Evolutionary conservation across 2,329 filamentous ascomycete species (phyloP), one percentile per base, ranked within the genome.

Genomic region (Neoarthrinium moseri): DNA sequence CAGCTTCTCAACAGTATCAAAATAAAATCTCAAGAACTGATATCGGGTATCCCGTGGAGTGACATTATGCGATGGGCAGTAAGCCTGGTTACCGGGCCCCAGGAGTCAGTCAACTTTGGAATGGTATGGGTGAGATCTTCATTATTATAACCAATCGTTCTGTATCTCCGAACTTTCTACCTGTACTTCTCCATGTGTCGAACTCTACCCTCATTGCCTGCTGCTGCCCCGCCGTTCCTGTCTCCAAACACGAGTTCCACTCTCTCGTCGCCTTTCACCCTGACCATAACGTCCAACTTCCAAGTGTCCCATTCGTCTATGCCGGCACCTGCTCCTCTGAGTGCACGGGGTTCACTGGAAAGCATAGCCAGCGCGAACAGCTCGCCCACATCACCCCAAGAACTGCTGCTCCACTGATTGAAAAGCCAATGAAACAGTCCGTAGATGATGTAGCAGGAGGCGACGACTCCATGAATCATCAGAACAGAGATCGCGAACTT

Each of bases 341-440:
- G n/a, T 6, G 17, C 29, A 2, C 4, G 27, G 3, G 42, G 30
- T 8, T 44, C 11, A 3, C 32, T 35, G 1, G 42, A 44, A 0
- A 44, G 20, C 22, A 37, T 20, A 0, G 42, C 42, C 30, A 44
- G 7, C 3, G 42, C 42, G 11, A 44, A 15, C 1, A 44, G 8
- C 21, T 44, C 30, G 3, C 32, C 42, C n/a, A 44, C 18, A n/a
- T 37, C 23, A 12, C 13, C 30, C 42, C 42, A 44, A 2, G 42
- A 21, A 12, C 33, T 18, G 42, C 42, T 44, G 21, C 15, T 26
- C 42, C 32, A 36, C 4, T 22, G 13, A 2, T 23, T 20, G 2
- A 26, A 0, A 7, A 2, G 15, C 42, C 30, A 37, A 15, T 26
- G 33, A 2, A 13, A 13, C 5, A 44, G 2, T 2, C 10, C 7